These are phyloP conservation scores for Alloteropsis semialata DNA, from an alignment of 176 grass and related monocot species.

Conservation along the genomic window DNA sequence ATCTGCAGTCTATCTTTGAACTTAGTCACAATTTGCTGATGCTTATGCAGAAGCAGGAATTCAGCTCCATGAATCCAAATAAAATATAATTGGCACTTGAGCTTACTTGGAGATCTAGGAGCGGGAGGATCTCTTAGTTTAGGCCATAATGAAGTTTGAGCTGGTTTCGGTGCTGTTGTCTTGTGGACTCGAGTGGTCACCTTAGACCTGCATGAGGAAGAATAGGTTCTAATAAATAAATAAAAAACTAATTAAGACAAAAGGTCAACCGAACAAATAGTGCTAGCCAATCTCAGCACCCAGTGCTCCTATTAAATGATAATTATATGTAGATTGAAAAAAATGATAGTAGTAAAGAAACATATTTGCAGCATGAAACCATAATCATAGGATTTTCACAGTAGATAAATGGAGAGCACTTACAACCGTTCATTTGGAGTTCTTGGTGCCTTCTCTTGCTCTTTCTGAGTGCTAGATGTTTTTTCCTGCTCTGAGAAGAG, in stretches of 20 bases:
- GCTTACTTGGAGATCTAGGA: slow-evolving; percentile 70
- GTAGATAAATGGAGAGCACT: slow-evolving; percentile 17
- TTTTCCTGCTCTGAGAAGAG: slow-evolving; percentile 52
- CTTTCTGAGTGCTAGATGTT: slow-evolving; percentile 30
- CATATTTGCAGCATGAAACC: background rate
- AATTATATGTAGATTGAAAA: slow-evolving; percentile 12
- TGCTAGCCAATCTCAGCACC: background rate
- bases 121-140: slow-evolving; percentile 63
- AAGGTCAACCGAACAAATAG: background rate
- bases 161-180: slow-evolving; percentile 41
- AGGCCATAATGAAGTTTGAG: slow-evolving; percentile 42
- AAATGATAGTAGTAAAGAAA: background rate
- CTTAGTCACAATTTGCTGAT: background rate
- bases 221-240: slow-evolving; percentile 3
- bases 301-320: background rate
- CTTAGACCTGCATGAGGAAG: slow-evolving; percentile 45
- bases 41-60: background rate
- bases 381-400: background rate
- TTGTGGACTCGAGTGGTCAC: slow-evolving; percentile 46
- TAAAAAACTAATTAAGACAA: background rate
- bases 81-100: background rate
- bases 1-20: background rate
- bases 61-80: background rate
- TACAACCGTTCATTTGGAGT: slow-evolving; percentile 49
- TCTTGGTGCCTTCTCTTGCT: slow-evolving; percentile 19